phyloP scores from a whole-genome alignment of 768 basidiomycete genomes.

The Termitomyces bulborhizus region DNA sequence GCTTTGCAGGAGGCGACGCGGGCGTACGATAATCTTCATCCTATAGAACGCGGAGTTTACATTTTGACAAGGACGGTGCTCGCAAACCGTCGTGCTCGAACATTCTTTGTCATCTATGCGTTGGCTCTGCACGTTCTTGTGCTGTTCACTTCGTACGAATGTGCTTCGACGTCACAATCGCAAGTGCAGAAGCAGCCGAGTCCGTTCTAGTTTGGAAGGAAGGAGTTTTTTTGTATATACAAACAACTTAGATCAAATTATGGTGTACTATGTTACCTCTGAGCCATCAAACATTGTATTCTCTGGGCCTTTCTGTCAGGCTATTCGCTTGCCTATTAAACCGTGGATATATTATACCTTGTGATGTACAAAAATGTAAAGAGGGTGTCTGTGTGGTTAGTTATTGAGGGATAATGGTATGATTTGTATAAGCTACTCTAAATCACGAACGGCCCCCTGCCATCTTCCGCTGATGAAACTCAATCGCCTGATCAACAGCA shows the following conservation, averaged over 20 bases:
- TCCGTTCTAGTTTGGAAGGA: slow-evolving; percentile 25
- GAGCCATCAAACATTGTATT: too few relatives aligned
- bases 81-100: slow-evolving; percentile 85
- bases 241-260: too few relatives aligned
- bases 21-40: slow-evolving; percentile 87
- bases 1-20: slow-evolving; percentile 80
- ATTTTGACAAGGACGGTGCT: slow-evolving; percentile 80
- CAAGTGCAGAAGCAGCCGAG: slow-evolving; percentile 47
- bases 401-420: too few relatives aligned
- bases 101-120: slow-evolving; percentile 86
- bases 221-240: too few relatives aligned
- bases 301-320: too few relatives aligned
- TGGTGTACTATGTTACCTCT: too few relatives aligned
- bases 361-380: too few relatives aligned
- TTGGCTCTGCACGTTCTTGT: slow-evolving; percentile 75
- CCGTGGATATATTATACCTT: too few relatives aligned
- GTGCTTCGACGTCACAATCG: slow-evolving; percentile 45
- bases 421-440: too few relatives aligned
- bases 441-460: slow-evolving; percentile 4
- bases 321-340: too few relatives aligned
- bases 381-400: too few relatives aligned
- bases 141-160: slow-evolving; percentile 74
- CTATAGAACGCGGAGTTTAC: slow-evolving; percentile 84
- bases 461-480: slow-evolving; percentile 46
- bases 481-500: slow-evolving; percentile 68